Evolutionary conservation across 768 basidiomycete species (phyloP), one percentile per base, ranked within the genome.

Genomic region (Lactarius pseudohatsudake): DNA sequence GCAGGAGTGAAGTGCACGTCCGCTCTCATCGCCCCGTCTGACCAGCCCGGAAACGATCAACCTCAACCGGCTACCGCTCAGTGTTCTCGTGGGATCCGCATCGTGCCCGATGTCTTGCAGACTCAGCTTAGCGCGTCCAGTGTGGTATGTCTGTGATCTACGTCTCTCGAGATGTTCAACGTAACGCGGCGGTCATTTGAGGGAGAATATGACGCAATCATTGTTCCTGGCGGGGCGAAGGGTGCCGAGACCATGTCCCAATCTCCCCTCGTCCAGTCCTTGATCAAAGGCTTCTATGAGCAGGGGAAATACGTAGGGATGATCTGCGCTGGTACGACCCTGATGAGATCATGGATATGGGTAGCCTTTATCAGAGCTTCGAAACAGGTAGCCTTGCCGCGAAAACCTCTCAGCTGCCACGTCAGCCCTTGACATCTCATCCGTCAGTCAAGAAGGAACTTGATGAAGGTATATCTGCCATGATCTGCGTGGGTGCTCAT

Each of bases 201-300:
- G 89, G 86, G 85, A 53, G 78, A 78, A 59, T 91, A 84, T 66
- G 90, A 93, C 70, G 82, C 84, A 1, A 71, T 94, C 15, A 79
- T 94, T 53, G 82, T 94, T 50, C 92, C 92, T 0, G 92, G 92
- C 2, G 92, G 92, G 6, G 84, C 89, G 8, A 85, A 86, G 73
- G 92, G 92, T 13, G 90, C 92, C 0, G 85, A 89, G 59, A 89
- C 86, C 0, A 85, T 94, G 53, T 85, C 91, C 0, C 78, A 79
- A 36, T 85, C 81, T 61, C 71, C 77, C 22, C 77, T 75, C 2
- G 88, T 93, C 2, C 89, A 92, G 72, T 77, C 80, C 0, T 79
- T 92, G 11, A 82, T 93, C 15, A 79, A 81, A 62, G 76, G 79
- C 26, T 92, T 85, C 71, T 73, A 90, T 55, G 74, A 80, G 28